phyloP scores from a whole-genome alignment of 2,329 filamentous ascomycete genomes.

The Zalaria obscura region DNA sequence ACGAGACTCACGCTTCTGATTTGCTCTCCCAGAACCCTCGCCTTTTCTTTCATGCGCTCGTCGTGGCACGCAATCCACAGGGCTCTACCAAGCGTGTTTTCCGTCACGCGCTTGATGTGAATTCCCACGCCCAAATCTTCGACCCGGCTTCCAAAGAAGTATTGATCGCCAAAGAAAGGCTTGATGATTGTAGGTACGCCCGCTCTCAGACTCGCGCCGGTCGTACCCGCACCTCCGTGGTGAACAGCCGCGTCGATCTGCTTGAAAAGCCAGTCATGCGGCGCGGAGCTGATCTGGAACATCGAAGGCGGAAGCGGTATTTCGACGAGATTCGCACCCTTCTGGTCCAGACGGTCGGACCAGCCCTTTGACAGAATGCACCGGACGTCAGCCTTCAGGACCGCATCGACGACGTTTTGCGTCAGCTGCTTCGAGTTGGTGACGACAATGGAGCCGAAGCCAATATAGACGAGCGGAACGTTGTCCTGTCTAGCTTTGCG shows the following conservation, averaged over 20 bases:
- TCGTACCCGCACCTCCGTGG: conserved; percentile 89
- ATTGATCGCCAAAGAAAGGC: conserved; percentile 96
- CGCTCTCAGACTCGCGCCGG: conserved; percentile 78
- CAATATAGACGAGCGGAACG: conserved; percentile 92
- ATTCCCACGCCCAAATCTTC: conserved; percentile 90
- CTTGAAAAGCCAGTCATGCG: conserved; percentile 91
- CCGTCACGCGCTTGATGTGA: conserved; percentile 76
- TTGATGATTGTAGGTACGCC: conserved; percentile 90
- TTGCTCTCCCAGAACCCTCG: conserved; percentile 64
- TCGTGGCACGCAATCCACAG: conserved; percentile 86
- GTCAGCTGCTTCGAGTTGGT: conserved; percentile 80
- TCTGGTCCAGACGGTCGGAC: conserved; percentile 66
- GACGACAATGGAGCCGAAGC: conserved; percentile 92
- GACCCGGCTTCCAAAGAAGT: conserved; percentile 81
- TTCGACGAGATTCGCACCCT: conserved; percentile 42
- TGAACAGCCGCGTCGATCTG: conserved; percentile 92
- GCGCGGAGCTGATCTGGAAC: conserved; percentile 74
- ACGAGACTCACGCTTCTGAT: conserved; percentile 59
- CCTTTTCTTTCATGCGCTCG: conserved; percentile 82
- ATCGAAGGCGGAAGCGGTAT: conserved; percentile 67
- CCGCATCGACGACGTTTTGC: conserved; percentile 82
- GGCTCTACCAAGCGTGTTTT: conserved; percentile 70
- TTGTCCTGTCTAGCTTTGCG: conserved; percentile 61
- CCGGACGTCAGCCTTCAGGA: conserved; percentile 79
- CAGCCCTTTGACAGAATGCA: conserved; percentile 95